These are phyloP conservation scores for Cercospora sesami DNA, from an alignment of 2,329 filamentous ascomycete genomes.

Conservation along the genomic window DNA sequence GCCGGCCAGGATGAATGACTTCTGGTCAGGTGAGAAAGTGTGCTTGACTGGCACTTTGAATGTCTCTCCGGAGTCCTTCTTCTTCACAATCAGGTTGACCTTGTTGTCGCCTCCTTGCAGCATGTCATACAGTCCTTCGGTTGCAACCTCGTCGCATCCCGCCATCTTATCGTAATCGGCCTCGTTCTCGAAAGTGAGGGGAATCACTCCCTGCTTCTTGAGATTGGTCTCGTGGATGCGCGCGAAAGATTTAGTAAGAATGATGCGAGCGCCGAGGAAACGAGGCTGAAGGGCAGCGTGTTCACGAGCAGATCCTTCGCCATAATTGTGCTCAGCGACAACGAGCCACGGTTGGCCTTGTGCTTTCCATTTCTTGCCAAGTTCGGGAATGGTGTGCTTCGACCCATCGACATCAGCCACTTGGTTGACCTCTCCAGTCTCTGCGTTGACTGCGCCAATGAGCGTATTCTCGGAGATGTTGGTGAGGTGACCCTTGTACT, in stretches of 20 bases:
- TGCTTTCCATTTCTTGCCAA: constrained; percentile 80
- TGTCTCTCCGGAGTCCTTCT: constrained; percentile 58
- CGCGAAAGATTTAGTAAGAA: constrained; percentile 83
- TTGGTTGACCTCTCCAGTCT: constrained; percentile 86
- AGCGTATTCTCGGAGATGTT: constrained; percentile 98
- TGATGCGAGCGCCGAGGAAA: constrained; percentile 83
- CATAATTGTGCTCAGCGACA: constrained; percentile 96
- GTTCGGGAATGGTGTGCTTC: constrained; percentile 72
- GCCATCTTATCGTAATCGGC: constrained; percentile 81
- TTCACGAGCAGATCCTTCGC: constrained; percentile 84
- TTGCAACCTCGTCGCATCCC: constrained; percentile 80
- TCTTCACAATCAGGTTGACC: constrained; percentile 61
- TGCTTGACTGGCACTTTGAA: constrained; percentile 77
- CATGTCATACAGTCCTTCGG: constrained; percentile 80
- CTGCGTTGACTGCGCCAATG: constrained; percentile 89
- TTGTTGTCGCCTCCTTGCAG: constrained; percentile 75
- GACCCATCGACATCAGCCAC: constrained; percentile 84
- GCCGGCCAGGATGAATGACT: constrained; percentile 86
- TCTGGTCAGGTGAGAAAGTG: constrained; percentile 85
- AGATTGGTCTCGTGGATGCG: constrained; percentile 94
- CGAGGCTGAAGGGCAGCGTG: constrained; percentile 87
- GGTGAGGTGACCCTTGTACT: constrained; percentile 98
- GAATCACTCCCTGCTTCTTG: constrained; percentile 96
- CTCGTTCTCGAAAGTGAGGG: constrained; percentile 85
- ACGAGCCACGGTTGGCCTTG: constrained; percentile 81